Percentiles rank a stretch among this genome's conserved stretches.
phyloP scores from a whole-genome alignment of 805 yeast species.

The Yamadazyma paraphyllophila region DNA sequence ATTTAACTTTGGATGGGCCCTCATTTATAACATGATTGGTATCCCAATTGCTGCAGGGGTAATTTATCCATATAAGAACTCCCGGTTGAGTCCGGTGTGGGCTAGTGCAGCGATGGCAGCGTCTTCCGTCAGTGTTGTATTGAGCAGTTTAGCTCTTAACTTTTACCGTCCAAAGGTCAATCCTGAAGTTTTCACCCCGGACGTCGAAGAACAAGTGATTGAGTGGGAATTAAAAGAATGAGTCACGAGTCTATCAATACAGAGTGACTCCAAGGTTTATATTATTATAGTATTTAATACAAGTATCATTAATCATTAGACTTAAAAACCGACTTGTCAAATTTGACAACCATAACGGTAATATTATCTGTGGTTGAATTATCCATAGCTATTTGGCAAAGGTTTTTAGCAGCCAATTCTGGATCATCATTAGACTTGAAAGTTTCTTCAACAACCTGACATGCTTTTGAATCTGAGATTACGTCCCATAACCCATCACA shows the following conservation, averaged over 20 bases:
- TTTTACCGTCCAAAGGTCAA: conserved; percentile 40
- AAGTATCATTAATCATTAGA: conserved; percentile 11
- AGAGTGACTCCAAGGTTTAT: neutral
- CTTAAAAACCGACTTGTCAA: conserved; percentile 46
- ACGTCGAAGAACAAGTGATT: neutral
- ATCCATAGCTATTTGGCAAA: conserved; percentile 73
- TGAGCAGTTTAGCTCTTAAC: conserved; percentile 53
- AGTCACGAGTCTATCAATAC: neutral
- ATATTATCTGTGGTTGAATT: conserved; percentile 85
- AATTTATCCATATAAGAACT: conserved; percentile 52
- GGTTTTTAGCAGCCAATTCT: conserved; percentile 59
- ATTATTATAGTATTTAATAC: conserved; percentile 2
- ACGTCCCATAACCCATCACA: conserved; percentile 99
- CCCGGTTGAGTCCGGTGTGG: conserved; percentile 62
- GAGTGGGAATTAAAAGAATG: neutral
- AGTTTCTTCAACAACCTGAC: conserved; percentile 59
- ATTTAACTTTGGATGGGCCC: conserved; percentile 60
- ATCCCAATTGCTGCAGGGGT: conserved; percentile 69
- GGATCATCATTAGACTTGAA: conserved; percentile 46
- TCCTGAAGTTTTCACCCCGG: neutral
- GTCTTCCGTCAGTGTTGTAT: conserved; percentile 56
- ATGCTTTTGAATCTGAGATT: conserved; percentile 78
- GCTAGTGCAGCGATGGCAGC: conserved; percentile 67
- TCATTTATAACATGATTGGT: conserved; percentile 55
- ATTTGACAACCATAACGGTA: conserved; percentile 83